Percentiles rank a stretch among this genome's conserved stretches.
phyloP scores from a whole-genome alignment of 768 basidiomycete species.

The Trametes cubensis region DNA sequence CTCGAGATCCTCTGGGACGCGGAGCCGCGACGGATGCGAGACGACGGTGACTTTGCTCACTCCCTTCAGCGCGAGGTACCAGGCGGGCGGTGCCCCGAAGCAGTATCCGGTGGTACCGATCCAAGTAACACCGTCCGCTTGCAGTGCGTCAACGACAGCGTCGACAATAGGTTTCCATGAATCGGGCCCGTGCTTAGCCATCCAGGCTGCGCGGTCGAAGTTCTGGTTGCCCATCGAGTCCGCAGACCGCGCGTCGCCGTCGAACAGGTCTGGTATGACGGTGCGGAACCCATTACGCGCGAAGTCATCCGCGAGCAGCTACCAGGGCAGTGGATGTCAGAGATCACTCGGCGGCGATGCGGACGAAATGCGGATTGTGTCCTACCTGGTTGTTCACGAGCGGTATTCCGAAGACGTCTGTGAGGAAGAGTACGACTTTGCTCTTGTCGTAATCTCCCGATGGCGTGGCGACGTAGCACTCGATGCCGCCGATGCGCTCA shows the following conservation, averaged over 20 bases:
- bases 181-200: constrained; percentile 36
- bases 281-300: constrained; percentile 37
- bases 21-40: constrained; percentile 50
- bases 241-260: constrained; percentile 29
- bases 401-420: constrained; percentile 38
- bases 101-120: constrained; percentile 49
- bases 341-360: neutral
- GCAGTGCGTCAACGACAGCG: constrained; percentile 41
- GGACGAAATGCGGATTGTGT: neutral
- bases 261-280: constrained; percentile 33
- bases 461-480: constrained; percentile 47
- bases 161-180: constrained; percentile 40
- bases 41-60: constrained; percentile 43
- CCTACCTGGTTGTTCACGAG: constrained; percentile 36
- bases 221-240: constrained; percentile 12
- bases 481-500: constrained; percentile 41
- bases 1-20: constrained; percentile 43
- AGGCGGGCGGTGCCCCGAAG: constrained; percentile 47
- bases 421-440: constrained; percentile 42
- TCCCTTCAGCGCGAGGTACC: constrained; percentile 49
- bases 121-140: constrained; percentile 40
- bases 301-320: constrained; percentile 38
- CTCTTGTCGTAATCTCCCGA: constrained; percentile 37
- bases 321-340: neutral
- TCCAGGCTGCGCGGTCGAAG: constrained; percentile 40